These are phyloP conservation scores for Hydnomerulius pinastri DNA, from an alignment of 768 basidiomycete genomes.

Conservation along the genomic window DNA sequence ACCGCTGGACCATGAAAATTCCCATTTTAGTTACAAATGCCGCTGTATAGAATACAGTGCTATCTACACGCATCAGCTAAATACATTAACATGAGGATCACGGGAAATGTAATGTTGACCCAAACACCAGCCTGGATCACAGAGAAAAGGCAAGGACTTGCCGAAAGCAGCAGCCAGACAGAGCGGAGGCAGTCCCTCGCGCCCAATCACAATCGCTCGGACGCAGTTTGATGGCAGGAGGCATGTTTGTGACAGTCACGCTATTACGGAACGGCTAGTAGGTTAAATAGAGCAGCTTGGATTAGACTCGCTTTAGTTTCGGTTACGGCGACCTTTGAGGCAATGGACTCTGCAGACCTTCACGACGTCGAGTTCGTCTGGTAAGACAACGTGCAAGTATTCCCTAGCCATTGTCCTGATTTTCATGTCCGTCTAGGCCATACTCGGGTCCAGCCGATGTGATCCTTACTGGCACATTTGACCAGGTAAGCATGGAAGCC, in stretches of 20 bases:
- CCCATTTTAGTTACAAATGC: neutral
- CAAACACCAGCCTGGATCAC: too few relatives aligned
- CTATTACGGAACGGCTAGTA: constrained; percentile 22
- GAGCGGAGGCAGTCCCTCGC: too few relatives aligned
- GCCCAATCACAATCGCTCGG: too few relatives aligned
- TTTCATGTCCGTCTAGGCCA: constrained; percentile 47
- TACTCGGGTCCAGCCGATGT: constrained; percentile 55
- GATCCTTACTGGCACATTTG: constrained; percentile 77
- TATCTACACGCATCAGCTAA: too few relatives aligned
- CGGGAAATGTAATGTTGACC: too few relatives aligned
- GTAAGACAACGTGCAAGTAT: constrained; percentile 36
- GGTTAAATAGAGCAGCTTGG: constrained; percentile 19
- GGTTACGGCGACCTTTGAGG: constrained; percentile 21
- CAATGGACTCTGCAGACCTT: constrained; percentile 39
- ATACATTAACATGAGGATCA: too few relatives aligned
- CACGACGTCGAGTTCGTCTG: constrained; percentile 57
- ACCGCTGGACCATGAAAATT: too few relatives aligned
- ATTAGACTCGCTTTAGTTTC: constrained; percentile 13
- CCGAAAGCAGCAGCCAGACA: too few relatives aligned
- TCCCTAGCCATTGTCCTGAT: constrained; percentile 4
- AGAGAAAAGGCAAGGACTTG: too few relatives aligned
- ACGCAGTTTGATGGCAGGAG: constrained; percentile 12
- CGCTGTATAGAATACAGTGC: too few relatives aligned
- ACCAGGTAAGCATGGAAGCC: constrained; percentile 54
- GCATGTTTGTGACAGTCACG: constrained; percentile 10